Evolutionary conservation across 768 basidiomycete genomes (phyloP), one percentile per base, ranked within the genome.

Genomic region (Calocybe gangraenosa): DNA sequence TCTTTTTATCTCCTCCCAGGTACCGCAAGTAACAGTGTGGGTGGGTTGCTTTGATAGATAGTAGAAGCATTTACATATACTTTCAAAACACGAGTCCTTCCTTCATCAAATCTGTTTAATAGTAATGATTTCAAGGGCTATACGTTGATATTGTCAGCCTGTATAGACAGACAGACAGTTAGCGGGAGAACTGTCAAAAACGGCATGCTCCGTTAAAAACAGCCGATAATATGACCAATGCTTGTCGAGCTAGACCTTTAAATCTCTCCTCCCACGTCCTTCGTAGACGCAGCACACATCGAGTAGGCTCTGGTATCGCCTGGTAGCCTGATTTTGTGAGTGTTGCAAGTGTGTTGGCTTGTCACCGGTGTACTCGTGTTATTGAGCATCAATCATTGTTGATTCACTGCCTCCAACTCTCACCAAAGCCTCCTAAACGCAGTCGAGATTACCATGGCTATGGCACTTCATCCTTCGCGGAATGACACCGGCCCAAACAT

Each of bases 1-100:
- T 22, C 40, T 40, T 36, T 40, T 50, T 17, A 51, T 31, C 42
- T 18, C 37, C 15, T 34, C 32, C 31, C 55, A 79, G 76, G 76
- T 81, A 80, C 64, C 79, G 79, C 53, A 80, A 79, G 65, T 80
- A 67, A 62, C 46, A 31, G 40, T 17, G 37, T 37, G 15, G 5
- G 30, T n/a, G 17, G 11, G 34, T 42, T 8, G 37, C 25, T 37
- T 34, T 37, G 33, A 41, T 48, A 46, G 41, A 49, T 38, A 17
- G 44, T 39, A 45, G 44, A 36, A 40, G 43, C n/a, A n/a, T 46
- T 39, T 42, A 25, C 45, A 42, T 11, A 28, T n/a, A n/a, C n/a
- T n/a, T n/a, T n/a, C n/a, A n/a, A n/a, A n/a, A n/a, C n/a, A n/a
- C n/a, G n/a, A n/a, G n/a, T n/a, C n/a, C n/a, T n/a, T n/a, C n/a